Base-by-base conservation (phyloP, 179 eudicot species). In the Pouteria campechiana region DNA sequence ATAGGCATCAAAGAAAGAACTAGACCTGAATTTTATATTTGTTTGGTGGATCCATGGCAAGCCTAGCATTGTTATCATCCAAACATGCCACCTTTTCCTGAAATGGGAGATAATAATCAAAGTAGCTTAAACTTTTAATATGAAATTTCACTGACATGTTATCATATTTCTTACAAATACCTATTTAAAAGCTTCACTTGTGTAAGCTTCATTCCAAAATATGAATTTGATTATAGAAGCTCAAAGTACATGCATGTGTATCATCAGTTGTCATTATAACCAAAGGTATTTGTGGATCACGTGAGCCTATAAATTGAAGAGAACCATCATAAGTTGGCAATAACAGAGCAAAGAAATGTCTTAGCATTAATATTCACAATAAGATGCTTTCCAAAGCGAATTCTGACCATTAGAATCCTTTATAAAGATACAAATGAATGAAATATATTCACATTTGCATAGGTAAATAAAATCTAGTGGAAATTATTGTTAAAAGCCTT, bases 61-160 rank as follows among this genome's bases (percentile, higher is more conserved):
- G 84, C 50, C 90, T 83, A 14, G 94, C 98, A 64, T 86, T 96
- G 70, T 86, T 90, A 59, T 86, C 96, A 71, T 79, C 94, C 55
- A 90, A 71, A 69, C 98, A 90, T 64, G 96, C 96, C 66, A 90
- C 98, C 73, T 90, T 90, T 75, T 87, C 98, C 96, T 90, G 73
- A 30, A 58, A 60, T 18, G 14, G 38, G 7, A 17, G 38, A 25
- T 3, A 37, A n/a, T n/a, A n/a, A n/a, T n/a, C n/a, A 12, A 20
- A 6, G 23, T 13, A 31, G 42, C 25, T n/a, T n/a, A n/a, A n/a
- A n/a, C n/a, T n/a, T n/a, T 33, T 25, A 14, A 8, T 12, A 21
- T 13, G 10, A 29, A 35, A 25, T 37, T 24, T 12, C n/a, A 25
- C 21, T 36, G 23, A 7, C 22, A 16, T 25, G 24, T 14, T 3